Base-by-base conservation (phyloP, 1,284 basidiomycete genomes). In the Cryptococcus deneoformans region DNA sequence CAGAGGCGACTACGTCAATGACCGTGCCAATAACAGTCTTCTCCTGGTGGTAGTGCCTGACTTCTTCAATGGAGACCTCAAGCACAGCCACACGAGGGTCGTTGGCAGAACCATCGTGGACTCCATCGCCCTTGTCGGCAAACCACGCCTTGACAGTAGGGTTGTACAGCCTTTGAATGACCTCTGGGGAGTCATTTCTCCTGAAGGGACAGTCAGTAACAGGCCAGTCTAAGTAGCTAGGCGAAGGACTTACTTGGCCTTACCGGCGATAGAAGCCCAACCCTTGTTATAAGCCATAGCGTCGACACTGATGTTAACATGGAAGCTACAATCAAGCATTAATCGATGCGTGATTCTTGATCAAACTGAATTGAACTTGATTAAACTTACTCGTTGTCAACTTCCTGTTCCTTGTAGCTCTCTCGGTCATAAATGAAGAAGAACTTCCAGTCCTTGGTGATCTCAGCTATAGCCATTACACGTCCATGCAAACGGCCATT, bases 201-300 rank as follows among this genome's bases (percentile, higher is more conserved):
- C 78, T 85, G 6, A 46, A 11, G 45, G 42, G 7, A 16, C 29
- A 29, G 42, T 52, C 49, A 60, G 45, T 57, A 53, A 39, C 54
- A 44, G 43, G 65, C 54, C 42, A 10, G 14, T 24, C 51, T 40
- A 24, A 34, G 14, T 37, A 14, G 3, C 7, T 3, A 20, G 34
- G 36, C n/a, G 5, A 24, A 14, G 44, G 44, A 16, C 70, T 64
- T 46, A 69, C 62, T 42, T 64, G 12, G 90, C 92, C 54, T 79
- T 85, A 52, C 92, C 92, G 20, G 87, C 83, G 65, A 87, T 88
- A 70, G 88, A 91, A 0, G 86, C 89, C 92, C 92, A 96, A 67
- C 89, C 92, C 8, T 85, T 83, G 36, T 82, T 80, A 36, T 82
- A 80, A 16, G 62, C 54, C 48, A 57, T 62, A 68, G 92, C 86